These are phyloP conservation scores for Schizosaccharomyces japonicus DNA, from an alignment of 805 yeast genomes.

Conservation along the genomic window DNA sequence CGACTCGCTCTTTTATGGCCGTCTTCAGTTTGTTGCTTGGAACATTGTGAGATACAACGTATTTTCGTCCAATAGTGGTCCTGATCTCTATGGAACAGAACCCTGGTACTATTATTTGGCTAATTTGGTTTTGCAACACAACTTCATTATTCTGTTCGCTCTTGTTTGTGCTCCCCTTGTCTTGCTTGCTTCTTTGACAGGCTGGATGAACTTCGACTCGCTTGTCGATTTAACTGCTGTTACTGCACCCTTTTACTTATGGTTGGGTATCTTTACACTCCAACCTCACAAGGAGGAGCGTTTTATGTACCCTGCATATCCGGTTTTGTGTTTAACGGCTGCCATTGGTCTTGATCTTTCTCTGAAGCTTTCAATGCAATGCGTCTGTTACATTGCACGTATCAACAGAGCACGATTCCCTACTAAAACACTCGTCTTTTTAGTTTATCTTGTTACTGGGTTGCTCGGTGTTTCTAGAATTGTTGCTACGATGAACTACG, in stretches of 20 bases:
- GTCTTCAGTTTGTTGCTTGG: constrained; percentile 38
- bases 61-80: constrained; percentile 49
- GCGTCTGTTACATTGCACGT: background rate
- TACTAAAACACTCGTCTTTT: background rate
- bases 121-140: constrained; percentile 56
- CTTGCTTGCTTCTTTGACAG: background rate
- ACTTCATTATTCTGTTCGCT: constrained; percentile 20
- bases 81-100: constrained; percentile 75
- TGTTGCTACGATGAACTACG: background rate
- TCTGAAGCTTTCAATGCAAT: background rate
- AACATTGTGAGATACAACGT: constrained; percentile 74
- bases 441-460: background rate
- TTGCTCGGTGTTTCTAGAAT: background rate
- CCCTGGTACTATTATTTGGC: constrained; percentile 46
- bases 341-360: constrained; percentile 22
- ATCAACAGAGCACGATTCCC: background rate
- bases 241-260: constrained; percentile 31
- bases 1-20: constrained; percentile 42
- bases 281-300: constrained; percentile 92
- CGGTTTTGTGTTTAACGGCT: constrained; percentile 39
- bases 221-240: constrained; percentile 9
- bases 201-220: background rate
- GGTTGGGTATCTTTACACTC: constrained; percentile 40
- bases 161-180: constrained; percentile 9
- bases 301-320: constrained; percentile 67